phyloP scores from a whole-genome alignment of 2,329 filamentous ascomycete genomes.

The Cladosporium austrohemisphaericum region DNA sequence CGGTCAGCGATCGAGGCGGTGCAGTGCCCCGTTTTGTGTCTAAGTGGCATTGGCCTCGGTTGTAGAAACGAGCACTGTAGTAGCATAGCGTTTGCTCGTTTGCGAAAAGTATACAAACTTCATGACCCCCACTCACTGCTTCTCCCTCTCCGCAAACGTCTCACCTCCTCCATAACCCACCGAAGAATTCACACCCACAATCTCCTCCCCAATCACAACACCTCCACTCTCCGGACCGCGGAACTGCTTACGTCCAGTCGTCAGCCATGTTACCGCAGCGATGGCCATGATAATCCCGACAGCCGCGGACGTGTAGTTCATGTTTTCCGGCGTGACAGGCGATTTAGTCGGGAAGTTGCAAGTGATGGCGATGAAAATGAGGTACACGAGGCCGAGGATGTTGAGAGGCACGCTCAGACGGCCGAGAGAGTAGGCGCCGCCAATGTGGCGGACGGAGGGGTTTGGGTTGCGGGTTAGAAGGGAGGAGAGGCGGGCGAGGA shows the following conservation, averaged over 20 bases:
- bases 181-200: not conserved
- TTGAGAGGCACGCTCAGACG: conserved; percentile 46
- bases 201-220: not conserved
- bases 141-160: not conserved
- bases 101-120: no score
- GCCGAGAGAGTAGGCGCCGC: conserved; percentile 46
- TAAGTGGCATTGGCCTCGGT: no score
- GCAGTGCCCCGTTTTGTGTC: no score
- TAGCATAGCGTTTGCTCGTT: no score
- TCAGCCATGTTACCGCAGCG: conserved; percentile 50
- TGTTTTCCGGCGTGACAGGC: conserved; percentile 52
- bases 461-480: conserved; percentile 30
- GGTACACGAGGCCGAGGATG: conserved; percentile 48
- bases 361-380: conserved; percentile 53
- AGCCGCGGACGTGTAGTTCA: conserved; percentile 58
- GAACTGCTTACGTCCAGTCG: conserved; percentile 49
- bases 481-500: conserved; percentile 49
- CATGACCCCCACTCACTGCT: not conserved
- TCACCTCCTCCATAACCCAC: not conserved
- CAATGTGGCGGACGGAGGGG: conserved; percentile 37
- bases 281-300: conserved; percentile 53
- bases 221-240: conserved; percentile 41
- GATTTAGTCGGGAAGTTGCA: conserved; percentile 53
- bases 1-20: no score
- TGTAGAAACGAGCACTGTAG: no score